Evolutionary conservation across 257 asterid species (phyloP).

Genomic region (Eustoma russellianum): DNA sequence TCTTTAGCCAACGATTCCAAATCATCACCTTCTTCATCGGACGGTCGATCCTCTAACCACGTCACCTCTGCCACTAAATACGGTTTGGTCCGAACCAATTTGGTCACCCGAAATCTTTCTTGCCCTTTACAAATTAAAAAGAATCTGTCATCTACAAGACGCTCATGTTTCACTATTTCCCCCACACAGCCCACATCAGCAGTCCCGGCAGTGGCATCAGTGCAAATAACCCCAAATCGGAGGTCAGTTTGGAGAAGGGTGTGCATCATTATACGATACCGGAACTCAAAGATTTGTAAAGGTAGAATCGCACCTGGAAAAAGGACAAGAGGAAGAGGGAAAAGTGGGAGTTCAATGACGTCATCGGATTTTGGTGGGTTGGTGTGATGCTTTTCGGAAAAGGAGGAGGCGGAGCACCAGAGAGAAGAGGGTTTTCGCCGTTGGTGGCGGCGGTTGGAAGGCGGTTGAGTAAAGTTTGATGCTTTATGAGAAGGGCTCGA

Average conservation of each 20-base stretch:
- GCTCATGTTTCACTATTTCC: conserved; percentile 84
- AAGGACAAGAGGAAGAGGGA: conserved; percentile 89
- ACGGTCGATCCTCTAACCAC: conserved; percentile 97
- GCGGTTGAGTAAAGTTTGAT: conserved; percentile 16
- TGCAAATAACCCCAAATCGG: conserved; percentile 91
- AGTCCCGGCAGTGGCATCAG: conserved; percentile 73
- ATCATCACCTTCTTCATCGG: conserved; percentile 56
- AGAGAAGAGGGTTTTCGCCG: conserved; percentile 34
- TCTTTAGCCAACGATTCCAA: conserved; percentile 54
- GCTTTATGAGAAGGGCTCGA: conserved; percentile 18
- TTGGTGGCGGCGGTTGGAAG: conserved; percentile 27
- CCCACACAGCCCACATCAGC: conserved; percentile 97
- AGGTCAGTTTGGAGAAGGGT: conserved; percentile 93
- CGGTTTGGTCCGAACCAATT: conserved; percentile 69
- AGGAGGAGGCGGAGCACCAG: conserved; percentile 80
- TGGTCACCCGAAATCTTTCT: conserved; percentile 81
- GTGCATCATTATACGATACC: conserved; percentile 98
- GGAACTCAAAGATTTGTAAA: conserved; percentile 88
- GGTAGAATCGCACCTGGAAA: conserved; percentile 93
- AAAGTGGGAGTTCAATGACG: conserved; percentile 81
- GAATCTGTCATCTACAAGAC: conserved; percentile 87
- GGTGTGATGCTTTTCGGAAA: conserved; percentile 70
- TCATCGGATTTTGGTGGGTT: conserved; percentile 58
- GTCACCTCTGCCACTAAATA: conserved; percentile 82
- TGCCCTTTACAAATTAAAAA: conserved; percentile 90